phyloP scores from a whole-genome alignment of 257 asterid genomes.

The Pogostemon cablin region DNA sequence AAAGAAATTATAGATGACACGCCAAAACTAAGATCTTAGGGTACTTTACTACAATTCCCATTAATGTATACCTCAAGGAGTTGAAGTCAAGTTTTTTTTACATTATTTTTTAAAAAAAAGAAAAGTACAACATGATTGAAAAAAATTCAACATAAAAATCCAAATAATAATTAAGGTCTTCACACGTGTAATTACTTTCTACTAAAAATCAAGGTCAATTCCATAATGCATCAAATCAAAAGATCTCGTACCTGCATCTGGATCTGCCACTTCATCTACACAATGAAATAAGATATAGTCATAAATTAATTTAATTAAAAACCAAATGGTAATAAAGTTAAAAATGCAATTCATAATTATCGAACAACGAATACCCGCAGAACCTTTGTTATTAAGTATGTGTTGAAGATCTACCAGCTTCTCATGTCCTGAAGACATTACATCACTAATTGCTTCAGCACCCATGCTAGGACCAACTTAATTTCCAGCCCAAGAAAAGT shows the following conservation, averaged over 20 bases:
- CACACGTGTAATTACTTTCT: not conserved
- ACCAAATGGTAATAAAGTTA: constrained; percentile 26
- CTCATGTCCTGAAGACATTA: constrained; percentile 90
- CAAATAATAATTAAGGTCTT: constrained; percentile 17
- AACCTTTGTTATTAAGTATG: constrained; percentile 82
- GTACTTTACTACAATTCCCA: constrained; percentile 16
- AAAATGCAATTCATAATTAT: constrained; percentile 2
- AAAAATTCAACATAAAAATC: not conserved
- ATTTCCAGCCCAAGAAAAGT: constrained; percentile 73
- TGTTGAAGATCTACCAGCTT: constrained; percentile 88
- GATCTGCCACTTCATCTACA: constrained; percentile 70
- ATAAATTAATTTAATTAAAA: constrained; percentile 18
- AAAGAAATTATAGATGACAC: constrained; percentile 22
- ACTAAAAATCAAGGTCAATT: constrained; percentile 1
- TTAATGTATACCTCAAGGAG: constrained; percentile 7
- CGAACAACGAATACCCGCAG: constrained; percentile 58
- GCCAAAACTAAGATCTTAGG: not conserved
- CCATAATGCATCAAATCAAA: constrained; percentile 15
- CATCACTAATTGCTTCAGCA: constrained; percentile 77
- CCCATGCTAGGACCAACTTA: constrained; percentile 81
- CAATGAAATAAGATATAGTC: constrained; percentile 31
- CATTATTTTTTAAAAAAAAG: too few species aligned
- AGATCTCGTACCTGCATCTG: constrained; percentile 75
- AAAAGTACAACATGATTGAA: not conserved
- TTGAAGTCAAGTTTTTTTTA: constrained; percentile 2